Percentiles rank a stretch among this genome's conserved stretches.
Evolutionary conservation across 768 basidiomycete genomes (phyloP).

Genomic region (Botryobasidium botryosum): DNA sequence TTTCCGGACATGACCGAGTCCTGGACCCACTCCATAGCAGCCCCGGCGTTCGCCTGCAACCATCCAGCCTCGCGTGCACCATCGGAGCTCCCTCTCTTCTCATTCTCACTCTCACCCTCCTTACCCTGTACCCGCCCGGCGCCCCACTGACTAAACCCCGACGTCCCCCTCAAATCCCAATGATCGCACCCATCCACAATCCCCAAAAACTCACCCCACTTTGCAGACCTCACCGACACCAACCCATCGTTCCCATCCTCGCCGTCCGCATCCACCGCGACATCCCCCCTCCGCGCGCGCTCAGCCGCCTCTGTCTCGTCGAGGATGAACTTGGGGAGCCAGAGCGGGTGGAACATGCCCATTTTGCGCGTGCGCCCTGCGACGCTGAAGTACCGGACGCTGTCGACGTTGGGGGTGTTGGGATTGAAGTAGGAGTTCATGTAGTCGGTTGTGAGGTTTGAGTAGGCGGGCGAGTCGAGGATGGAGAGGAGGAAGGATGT

Average conservation of each 20-base stretch:
- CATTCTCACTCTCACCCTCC: slow-evolving; percentile 19
- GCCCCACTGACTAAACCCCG: slow-evolving; percentile 29
- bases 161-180: slow-evolving; percentile 85
- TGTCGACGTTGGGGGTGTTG: slow-evolving; percentile 41
- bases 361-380: slow-evolving; percentile 48
- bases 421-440: slow-evolving; percentile 72
- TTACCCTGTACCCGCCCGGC: slow-evolving; percentile 15
- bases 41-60: slow-evolving; percentile 1
- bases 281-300: slow-evolving; percentile 15
- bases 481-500: slow-evolving; percentile 74
- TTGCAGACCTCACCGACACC: slow-evolving; percentile 79
- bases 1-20: background rate
- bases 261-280: slow-evolving; percentile 26
- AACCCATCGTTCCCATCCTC: slow-evolving; percentile 93
- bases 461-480: slow-evolving; percentile 92
- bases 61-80: background rate
- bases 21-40: background rate
- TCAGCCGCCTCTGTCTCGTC: slow-evolving; percentile 63
- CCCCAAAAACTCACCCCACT: slow-evolving; percentile 94
- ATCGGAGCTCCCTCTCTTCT: slow-evolving; percentile 27
- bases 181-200: slow-evolving; percentile 83
- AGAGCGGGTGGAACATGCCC: slow-evolving; percentile 79
- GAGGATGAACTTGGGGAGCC: slow-evolving; percentile 88
- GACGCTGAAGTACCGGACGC: slow-evolving; percentile 84
- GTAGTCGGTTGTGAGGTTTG: slow-evolving; percentile 76